phyloP scores from a whole-genome alignment of 345 rosid genomes.

The Physaria fendleri region DNA sequence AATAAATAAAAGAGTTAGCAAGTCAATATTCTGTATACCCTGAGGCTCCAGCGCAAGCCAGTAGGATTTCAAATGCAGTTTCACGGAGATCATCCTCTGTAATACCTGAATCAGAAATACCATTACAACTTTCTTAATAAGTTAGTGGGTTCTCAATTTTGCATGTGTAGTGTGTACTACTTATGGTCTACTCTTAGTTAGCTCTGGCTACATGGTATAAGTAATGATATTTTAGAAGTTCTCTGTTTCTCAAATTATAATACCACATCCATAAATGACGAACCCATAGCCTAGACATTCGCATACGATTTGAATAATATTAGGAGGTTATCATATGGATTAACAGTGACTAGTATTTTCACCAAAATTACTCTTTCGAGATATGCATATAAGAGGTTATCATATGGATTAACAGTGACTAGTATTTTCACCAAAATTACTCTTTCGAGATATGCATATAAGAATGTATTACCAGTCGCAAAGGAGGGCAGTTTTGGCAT shows the following conservation, averaged over 20 bases:
- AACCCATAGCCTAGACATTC: background rate
- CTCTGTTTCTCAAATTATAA: background rate
- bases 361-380: background rate
- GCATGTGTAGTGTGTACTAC: background rate
- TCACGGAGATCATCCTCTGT: constrained; percentile 93
- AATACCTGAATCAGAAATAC: constrained; percentile 45
- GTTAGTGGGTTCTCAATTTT: background rate
- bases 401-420: background rate
- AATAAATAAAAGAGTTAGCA: constrained; percentile 11
- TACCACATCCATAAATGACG: background rate
- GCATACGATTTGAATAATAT: background rate
- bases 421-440: background rate
- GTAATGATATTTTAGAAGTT: background rate
- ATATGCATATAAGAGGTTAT: background rate
- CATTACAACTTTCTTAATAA: background rate
- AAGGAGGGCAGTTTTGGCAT: constrained; percentile 71
- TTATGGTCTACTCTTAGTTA: background rate
- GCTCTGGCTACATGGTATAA: background rate
- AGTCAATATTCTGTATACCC: constrained; percentile 49
- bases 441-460: background rate
- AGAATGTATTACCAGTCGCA: constrained; percentile 57
- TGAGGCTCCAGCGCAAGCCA: constrained; percentile 96
- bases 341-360: background rate
- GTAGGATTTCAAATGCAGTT: constrained; percentile 84
- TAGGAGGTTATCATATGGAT: background rate